Evolutionary conservation across 257 asterid species (phyloP).

Genomic region (Penstemon newberryi): DNA sequence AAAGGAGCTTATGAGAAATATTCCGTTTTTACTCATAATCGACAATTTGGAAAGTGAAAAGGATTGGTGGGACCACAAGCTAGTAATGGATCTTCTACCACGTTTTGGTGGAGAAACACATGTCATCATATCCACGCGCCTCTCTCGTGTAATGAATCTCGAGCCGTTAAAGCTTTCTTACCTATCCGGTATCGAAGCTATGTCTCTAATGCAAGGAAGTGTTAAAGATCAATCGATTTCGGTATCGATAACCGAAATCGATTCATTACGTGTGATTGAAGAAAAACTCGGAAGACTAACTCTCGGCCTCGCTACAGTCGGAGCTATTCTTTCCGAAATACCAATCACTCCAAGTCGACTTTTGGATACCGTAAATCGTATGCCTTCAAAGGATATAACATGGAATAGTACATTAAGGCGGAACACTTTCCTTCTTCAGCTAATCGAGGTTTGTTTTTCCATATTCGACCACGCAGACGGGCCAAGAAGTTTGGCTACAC

Average conservation of each 20-base stretch:
- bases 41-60: slow-evolving; percentile 90
- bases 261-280: slow-evolving; percentile 78
- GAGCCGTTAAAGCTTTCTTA: slow-evolving; percentile 82
- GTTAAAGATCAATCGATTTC: slow-evolving; percentile 73
- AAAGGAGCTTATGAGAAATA: slow-evolving; percentile 81
- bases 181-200: slow-evolving; percentile 87
- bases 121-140: slow-evolving; percentile 76
- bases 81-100: slow-evolving; percentile 86
- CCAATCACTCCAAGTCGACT: slow-evolving; percentile 87
- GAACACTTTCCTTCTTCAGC: slow-evolving; percentile 77
- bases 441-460: slow-evolving; percentile 92
- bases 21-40: slow-evolving; percentile 68
- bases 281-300: slow-evolving; percentile 90
- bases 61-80: slow-evolving; percentile 97
- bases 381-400: slow-evolving; percentile 57
- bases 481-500: slow-evolving; percentile 81
- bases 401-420: slow-evolving; percentile 59
- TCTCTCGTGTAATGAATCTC: slow-evolving; percentile 69
- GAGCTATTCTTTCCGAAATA: slow-evolving; percentile 87
- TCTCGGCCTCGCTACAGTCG: slow-evolving; percentile 82
- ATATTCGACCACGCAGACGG: slow-evolving; percentile 95
- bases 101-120: slow-evolving; percentile 93
- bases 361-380: slow-evolving; percentile 82
- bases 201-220: slow-evolving; percentile 82
- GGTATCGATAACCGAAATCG: slow-evolving; percentile 66